Percentiles rank a stretch among this genome's conserved stretches.
These are phyloP conservation scores for Takashimella koratensis DNA, from an alignment of 1,284 basidiomycete species.

Conservation along the genomic window DNA sequence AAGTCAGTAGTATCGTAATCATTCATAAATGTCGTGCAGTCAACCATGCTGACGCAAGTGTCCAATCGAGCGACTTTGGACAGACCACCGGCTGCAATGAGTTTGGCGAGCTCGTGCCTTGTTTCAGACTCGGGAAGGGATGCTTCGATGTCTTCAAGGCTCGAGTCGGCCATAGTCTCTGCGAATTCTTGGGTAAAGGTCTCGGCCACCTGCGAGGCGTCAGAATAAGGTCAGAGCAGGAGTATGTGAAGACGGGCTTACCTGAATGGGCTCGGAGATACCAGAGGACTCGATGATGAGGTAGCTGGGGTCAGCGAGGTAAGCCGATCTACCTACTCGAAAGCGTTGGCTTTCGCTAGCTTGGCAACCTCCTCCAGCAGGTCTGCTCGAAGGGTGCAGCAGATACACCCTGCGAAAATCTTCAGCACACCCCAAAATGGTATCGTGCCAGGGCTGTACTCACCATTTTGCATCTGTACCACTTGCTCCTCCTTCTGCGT, in stretches of 20 bases:
- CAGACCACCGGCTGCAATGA: conserved; percentile 50
- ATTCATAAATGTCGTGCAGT: conserved; percentile 44
- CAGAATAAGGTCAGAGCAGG: conserved; percentile 3
- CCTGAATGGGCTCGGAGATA: conserved; percentile 52
- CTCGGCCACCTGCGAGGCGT: conserved; percentile 40
- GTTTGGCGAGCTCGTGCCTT: conserved; percentile 40
- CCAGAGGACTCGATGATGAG: conserved; percentile 52
- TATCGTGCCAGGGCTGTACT: neutral
- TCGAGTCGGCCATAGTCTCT: conserved; percentile 43
- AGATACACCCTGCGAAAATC: conserved; percentile 48
- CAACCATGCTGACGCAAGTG: conserved; percentile 46
- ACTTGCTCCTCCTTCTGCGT: conserved; percentile 50
- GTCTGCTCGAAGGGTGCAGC: conserved; percentile 53
- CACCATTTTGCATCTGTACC: conserved; percentile 52
- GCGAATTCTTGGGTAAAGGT: conserved; percentile 48
- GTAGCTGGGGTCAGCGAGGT: conserved; percentile 26
- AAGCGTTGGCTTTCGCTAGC: conserved; percentile 44
- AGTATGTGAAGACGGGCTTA: conserved; percentile 16
- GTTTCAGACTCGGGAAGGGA: conserved; percentile 29
- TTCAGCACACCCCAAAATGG: neutral
- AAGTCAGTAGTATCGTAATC: conserved; percentile 53
- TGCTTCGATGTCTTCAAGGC: conserved; percentile 35
- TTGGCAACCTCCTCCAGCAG: conserved; percentile 52
- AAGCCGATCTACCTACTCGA: conserved; percentile 34
- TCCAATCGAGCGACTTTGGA: conserved; percentile 41